These are phyloP conservation scores for Coemansia sp. DNA, from an alignment of 192 early-diverging fungal species.

Conservation along the genomic window DNA sequence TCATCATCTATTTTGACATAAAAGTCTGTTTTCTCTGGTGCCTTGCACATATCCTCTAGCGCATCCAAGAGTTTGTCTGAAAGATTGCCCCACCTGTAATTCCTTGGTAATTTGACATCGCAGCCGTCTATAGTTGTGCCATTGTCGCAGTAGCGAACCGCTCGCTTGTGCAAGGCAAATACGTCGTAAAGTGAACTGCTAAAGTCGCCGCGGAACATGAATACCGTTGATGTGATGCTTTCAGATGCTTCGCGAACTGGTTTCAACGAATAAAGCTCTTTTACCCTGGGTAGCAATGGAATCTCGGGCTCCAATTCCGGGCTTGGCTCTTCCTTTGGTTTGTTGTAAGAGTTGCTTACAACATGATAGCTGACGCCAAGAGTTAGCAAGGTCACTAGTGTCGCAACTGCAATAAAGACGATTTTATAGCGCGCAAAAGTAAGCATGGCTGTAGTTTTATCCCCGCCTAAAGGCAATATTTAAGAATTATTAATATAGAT, in stretches of 20 bases:
- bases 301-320: too few relatives aligned
- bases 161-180: constrained; percentile 5
- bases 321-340: too few relatives aligned
- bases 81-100: constrained; percentile 3
- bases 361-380: too few relatives aligned
- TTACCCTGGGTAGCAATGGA: not conserved
- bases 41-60: not conserved
- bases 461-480: too few relatives aligned
- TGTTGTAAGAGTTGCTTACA: too few relatives aligned
- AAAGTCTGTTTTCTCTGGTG: not conserved
- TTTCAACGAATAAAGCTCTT: not conserved
- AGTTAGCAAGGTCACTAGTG: too few relatives aligned
- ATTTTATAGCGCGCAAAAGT: too few relatives aligned
- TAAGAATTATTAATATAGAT: too few relatives aligned
- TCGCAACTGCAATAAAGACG: too few relatives aligned
- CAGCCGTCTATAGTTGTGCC: not conserved
- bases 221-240: not conserved
- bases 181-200: constrained; percentile 4
- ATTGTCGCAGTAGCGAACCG: not conserved
- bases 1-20: constrained; percentile 1
- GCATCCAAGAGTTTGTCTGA: not conserved
- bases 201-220: constrained; percentile 11
- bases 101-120: constrained; percentile 2
- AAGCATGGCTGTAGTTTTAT: too few relatives aligned
- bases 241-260: not conserved